phyloP scores from a whole-genome alignment of 148 eudicot genomes.

The Camellia lanceoleosa region DNA sequence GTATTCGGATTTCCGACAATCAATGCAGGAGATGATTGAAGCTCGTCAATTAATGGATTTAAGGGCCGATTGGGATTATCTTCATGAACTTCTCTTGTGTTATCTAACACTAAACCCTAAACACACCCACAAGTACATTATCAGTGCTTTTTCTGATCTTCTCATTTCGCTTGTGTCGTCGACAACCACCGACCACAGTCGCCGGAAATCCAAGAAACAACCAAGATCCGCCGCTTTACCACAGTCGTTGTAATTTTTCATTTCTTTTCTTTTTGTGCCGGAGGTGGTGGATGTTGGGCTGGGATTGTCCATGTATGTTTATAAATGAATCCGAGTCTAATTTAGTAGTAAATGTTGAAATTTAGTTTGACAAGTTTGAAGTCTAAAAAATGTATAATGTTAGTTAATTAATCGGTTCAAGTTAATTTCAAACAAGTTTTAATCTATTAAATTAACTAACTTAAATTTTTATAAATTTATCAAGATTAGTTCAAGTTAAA shows the following conservation, averaged over 20 bases:
- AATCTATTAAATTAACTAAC: no score
- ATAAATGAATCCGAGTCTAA: no score
- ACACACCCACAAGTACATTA: constrained; percentile 55
- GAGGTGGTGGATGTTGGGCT: not conserved
- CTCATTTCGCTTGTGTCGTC: constrained; percentile 35
- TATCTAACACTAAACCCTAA: constrained; percentile 59
- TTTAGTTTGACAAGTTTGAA: no score
- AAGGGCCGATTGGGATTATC: constrained; percentile 43
- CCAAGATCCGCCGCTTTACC: not conserved
- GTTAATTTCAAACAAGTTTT: no score
- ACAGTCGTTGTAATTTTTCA: not conserved
- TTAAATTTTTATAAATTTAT: no score
- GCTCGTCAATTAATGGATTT: constrained; percentile 34
- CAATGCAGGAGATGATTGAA: constrained; percentile 78
- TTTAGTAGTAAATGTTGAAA: no score
- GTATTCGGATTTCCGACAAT: constrained; percentile 47
- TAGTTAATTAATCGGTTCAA: no score
- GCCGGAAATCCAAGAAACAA: constrained; percentile 5
- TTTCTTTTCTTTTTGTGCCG: not conserved
- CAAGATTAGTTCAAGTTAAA: no score
- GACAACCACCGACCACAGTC: not conserved
- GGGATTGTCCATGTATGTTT: not conserved
- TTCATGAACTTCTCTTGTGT: constrained; percentile 59
- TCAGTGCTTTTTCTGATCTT: constrained; percentile 62
- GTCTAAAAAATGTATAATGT: no score